A percentile compares a stretch with the other conserved stretches of the same genome.
These are phyloP conservation scores for Hydrangea macrophylla DNA, from an alignment of 148 eudicot genomes.

Conservation along the genomic window DNA sequence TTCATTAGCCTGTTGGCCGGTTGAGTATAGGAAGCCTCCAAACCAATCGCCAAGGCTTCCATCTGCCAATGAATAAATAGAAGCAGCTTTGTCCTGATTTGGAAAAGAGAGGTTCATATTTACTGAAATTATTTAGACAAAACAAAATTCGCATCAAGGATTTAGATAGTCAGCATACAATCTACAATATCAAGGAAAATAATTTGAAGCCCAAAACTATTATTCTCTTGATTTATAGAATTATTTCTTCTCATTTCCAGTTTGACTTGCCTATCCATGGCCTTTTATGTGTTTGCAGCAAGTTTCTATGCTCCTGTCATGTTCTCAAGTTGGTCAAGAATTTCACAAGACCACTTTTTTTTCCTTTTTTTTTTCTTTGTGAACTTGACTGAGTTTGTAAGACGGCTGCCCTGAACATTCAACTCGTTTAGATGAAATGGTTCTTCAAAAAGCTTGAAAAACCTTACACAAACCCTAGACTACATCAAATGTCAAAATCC, in stretches of 20 bases:
- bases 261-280: not conserved
- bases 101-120: conserved; percentile 19
- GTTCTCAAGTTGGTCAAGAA: not conserved
- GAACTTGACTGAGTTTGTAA: not conserved
- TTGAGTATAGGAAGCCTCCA: conserved; percentile 75
- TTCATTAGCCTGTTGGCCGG: conserved; percentile 90
- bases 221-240: not conserved
- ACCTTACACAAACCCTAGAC: not conserved
- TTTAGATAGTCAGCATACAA: not conserved
- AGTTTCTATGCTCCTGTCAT: not conserved
- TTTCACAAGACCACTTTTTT: not conserved
- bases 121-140: conserved; percentile 11
- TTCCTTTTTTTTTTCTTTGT: not conserved
- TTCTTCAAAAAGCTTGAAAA: not conserved
- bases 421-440: not conserved
- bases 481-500: not conserved
- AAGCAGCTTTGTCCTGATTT: conserved; percentile 54
- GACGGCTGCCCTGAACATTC: not conserved
- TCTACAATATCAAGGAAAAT: no score
- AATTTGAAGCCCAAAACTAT: not conserved
- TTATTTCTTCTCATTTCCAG: not conserved
- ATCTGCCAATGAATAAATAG: conserved; percentile 71
- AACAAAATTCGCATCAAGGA: conserved; percentile 1
- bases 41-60: conserved; percentile 73
- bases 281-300: not conserved